Conservation (phyloP, 768 basidiomycete species). For the Tulasnella sp. region DNA sequence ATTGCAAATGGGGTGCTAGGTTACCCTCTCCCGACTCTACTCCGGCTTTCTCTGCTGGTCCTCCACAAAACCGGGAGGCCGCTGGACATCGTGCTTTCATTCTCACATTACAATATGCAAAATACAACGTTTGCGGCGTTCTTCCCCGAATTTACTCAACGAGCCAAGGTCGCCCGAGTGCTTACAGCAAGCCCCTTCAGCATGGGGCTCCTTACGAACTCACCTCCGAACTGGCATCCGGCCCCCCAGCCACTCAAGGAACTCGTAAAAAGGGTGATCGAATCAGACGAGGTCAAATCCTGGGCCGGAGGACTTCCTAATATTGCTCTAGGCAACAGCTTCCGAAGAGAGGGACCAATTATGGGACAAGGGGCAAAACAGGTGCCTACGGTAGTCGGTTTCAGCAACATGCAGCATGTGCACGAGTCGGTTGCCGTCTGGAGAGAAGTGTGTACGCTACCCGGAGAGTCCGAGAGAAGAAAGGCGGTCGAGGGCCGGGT, state of each 20-base stretch:
- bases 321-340: slow-evolving; percentile 74
- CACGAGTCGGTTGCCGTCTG: slow-evolving; percentile 72
- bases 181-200: slow-evolving; percentile 80
- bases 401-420: slow-evolving; percentile 72
- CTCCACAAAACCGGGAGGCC: slow-evolving; percentile 67
- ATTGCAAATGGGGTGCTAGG: slow-evolving; percentile 49
- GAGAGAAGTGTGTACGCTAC: slow-evolving; percentile 57
- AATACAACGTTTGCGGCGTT: slow-evolving; percentile 64
- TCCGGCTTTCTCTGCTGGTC: slow-evolving; percentile 78
- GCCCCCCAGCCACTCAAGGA: slow-evolving; percentile 57
- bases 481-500: slow-evolving; percentile 53
- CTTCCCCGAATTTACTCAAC: slow-evolving; percentile 57
- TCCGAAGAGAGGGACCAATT: slow-evolving; percentile 42
- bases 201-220: slow-evolving; percentile 74
- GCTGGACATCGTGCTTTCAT: slow-evolving; percentile 77
- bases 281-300: slow-evolving; percentile 41
- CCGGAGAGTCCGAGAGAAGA: slow-evolving; percentile 43
- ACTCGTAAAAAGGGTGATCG: slow-evolving; percentile 50
- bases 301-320: slow-evolving; percentile 59
- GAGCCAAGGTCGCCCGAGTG: slow-evolving; percentile 69
- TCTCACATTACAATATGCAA: slow-evolving; percentile 79
- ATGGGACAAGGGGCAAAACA: slow-evolving; percentile 48
- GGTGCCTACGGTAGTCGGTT: slow-evolving; percentile 68
- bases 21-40: slow-evolving; percentile 78
- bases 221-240: slow-evolving; percentile 74